Base-by-base conservation (phyloP, 2,329 filamentous ascomycete genomes). In the Penicillium sp. region DNA sequence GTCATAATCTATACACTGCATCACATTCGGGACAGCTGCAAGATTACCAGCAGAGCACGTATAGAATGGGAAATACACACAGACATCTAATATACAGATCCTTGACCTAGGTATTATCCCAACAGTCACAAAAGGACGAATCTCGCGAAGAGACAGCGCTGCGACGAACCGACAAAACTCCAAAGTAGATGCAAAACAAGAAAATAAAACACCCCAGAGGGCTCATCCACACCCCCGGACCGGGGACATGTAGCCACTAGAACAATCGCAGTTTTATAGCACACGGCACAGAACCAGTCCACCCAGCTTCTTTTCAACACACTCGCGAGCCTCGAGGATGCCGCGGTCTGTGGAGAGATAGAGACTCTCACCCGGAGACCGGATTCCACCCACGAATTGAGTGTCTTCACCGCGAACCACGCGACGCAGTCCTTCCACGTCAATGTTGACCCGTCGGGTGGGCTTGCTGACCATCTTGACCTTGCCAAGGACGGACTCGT, bases 261-360 rank as follows among this genome's bases (percentile, higher is more conserved):
- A 18, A 44, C 9, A 34, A 48, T 43, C 11, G 18, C 42, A 53
- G 44, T 42, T 38, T 69, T 72, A 82, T 64, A 77, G 72, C 43
- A 89, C 86, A 53, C 90, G 81, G 76, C 89, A 94, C 53, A 96
- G 75, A 55, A 91, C 79, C 73, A 91, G 72, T 0, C 92, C 92
- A n/a, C 92, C 92, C 18, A 91, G 77, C 75, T 86, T 88, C 78
- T 85, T 86, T 71, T 89, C 87, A 53, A 95, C 80, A 55, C 90
- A 93, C 75, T 96, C 91, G 63, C 92, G 81, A 24, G 85, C 81
- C 78, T 97, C 92, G 67, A 96, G 69, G 9, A 96, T 81, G 1
- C 92, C 92, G 60, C 80, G 76, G 67, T 91, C 87, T 16, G 92
- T 96, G 13, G 81, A 84, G 46, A 97, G 68, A 67, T 92, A 93